A percentile compares a stretch with the other conserved stretches of the same genome.
Conservation (phyloP, 2,329 filamentous ascomycete genomes). For the Aspergillus sp. region DNA sequence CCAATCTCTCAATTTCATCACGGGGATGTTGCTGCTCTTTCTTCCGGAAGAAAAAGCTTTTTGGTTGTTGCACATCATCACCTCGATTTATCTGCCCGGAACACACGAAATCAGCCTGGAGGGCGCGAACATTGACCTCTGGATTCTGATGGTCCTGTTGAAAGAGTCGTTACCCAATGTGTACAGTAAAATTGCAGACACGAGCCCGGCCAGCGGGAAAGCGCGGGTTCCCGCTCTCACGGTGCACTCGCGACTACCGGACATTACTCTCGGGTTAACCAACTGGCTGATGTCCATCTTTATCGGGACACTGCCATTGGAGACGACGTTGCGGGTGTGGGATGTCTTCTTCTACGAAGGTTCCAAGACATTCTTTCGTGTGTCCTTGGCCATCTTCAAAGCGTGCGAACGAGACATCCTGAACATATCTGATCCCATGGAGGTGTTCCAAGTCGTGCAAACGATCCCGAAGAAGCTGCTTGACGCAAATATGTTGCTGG, state of each 20-base stretch:
- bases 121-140: slow-evolving; percentile 86
- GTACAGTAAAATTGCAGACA: slow-evolving; percentile 81
- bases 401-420: slow-evolving; percentile 73
- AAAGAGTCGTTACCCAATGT: slow-evolving; percentile 73
- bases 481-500: slow-evolving; percentile 73
- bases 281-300: slow-evolving; percentile 98
- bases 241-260: slow-evolving; percentile 57
- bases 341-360: slow-evolving; percentile 95
- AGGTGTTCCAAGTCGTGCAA: slow-evolving; percentile 92
- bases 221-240: slow-evolving; percentile 36
- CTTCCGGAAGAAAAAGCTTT: slow-evolving; percentile 88
- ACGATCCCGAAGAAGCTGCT: slow-evolving; percentile 71
- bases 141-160: slow-evolving; percentile 81
- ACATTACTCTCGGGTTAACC: slow-evolving; percentile 85
- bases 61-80: slow-evolving; percentile 88
- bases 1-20: slow-evolving; percentile 90
- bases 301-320: slow-evolving; percentile 84
- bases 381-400: slow-evolving; percentile 87
- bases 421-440: slow-evolving; percentile 75
- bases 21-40: slow-evolving; percentile 80
- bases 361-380: slow-evolving; percentile 84
- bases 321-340: slow-evolving; percentile 87
- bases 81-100: slow-evolving; percentile 75
- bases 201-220: slow-evolving; percentile 37
- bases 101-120: slow-evolving; percentile 87